Percentiles rank a stretch among this genome's conserved stretches.
These are phyloP conservation scores for Jackrogersella multiformis DNA, from an alignment of 495 filamentous ascomycete species.

Conservation along the genomic window DNA sequence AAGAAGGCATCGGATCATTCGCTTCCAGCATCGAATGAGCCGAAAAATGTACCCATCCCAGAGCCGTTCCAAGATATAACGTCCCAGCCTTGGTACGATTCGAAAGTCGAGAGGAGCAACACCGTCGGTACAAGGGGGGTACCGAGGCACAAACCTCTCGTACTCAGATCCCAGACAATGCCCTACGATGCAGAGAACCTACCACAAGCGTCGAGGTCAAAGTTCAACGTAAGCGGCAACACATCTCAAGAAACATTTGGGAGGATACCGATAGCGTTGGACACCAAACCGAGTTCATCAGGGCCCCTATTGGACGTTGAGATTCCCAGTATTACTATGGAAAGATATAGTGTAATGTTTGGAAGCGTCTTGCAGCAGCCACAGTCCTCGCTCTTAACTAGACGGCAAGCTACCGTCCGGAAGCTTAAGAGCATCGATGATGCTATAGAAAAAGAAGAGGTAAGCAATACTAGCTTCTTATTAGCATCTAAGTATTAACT, in stretches of 20 bases:
- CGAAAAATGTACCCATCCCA: conserved; percentile 17
- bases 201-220: conserved; percentile 17
- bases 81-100: conserved; percentile 11
- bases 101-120: conserved; percentile 48
- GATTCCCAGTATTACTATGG: conserved; percentile 82
- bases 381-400: conserved; percentile 64
- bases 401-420: conserved; percentile 74
- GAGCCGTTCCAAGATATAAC: conserved; percentile 16
- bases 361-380: conserved; percentile 70
- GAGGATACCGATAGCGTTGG: conserved; percentile 29
- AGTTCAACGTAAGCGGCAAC: conserved; percentile 10
- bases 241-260: conserved; percentile 24
- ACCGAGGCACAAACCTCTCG: conserved; percentile 51
- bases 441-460: conserved; percentile 49
- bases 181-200: conserved; percentile 31
- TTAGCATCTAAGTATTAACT: conserved; percentile 8
- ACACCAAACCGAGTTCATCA: conserved; percentile 15
- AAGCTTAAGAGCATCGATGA: conserved; percentile 65
- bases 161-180: conserved; percentile 51
- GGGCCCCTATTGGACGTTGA: conserved; percentile 71
- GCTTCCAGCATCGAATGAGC: conserved; percentile 26
- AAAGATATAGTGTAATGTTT: conserved; percentile 97
- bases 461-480: conserved; percentile 8
- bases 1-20: conserved; percentile 49
- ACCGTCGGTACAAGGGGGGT: conserved; percentile 45